These are phyloP conservation scores for Eimeria necatrix DNA, from an alignment of 169 alveolate genomes.

Conservation along the genomic window DNA sequence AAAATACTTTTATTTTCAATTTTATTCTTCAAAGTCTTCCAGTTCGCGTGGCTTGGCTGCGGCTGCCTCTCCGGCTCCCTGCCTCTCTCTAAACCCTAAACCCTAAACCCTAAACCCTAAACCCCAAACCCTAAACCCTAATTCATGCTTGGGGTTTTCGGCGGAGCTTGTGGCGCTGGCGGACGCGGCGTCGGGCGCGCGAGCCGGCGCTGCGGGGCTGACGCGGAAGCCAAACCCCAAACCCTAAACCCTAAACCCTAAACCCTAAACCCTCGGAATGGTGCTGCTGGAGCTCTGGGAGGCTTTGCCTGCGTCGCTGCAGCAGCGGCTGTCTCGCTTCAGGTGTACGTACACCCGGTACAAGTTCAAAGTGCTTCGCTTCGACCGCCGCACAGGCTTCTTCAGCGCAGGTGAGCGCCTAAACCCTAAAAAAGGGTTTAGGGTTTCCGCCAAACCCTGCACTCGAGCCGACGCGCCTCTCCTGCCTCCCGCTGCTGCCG, in stretches of 20 bases:
- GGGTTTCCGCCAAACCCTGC: too few species aligned
- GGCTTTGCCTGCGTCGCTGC: neutral
- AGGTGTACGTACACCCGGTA: neutral
- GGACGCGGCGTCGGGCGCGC: too few species aligned
- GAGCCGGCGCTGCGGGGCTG: too few species aligned
- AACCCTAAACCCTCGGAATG: slow-evolving; percentile 15
- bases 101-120: slow-evolving; percentile 33
- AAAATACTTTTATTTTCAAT: too few species aligned
- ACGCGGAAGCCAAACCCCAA: too few species aligned
- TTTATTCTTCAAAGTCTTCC: neutral
- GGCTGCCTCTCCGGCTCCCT: neutral
- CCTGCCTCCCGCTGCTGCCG: too few species aligned
- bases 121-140: neutral
- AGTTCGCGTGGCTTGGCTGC: neutral
- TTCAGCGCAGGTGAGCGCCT: neutral
- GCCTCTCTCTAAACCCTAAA: neutral
- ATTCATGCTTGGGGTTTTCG: too few species aligned
- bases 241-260: too few species aligned
- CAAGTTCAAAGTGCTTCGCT: neutral
- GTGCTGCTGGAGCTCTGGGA: slow-evolving; percentile 34
- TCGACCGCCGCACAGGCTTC: slow-evolving; percentile 20
- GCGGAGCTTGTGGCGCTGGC: too few species aligned
- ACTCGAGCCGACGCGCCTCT: too few species aligned
- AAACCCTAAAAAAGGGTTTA: too few species aligned
- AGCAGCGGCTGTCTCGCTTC: neutral